These are phyloP conservation scores for Globisporangium rhizosaccharum DNA, from an alignment of 352 stramenopile species.

Conservation along the genomic window DNA sequence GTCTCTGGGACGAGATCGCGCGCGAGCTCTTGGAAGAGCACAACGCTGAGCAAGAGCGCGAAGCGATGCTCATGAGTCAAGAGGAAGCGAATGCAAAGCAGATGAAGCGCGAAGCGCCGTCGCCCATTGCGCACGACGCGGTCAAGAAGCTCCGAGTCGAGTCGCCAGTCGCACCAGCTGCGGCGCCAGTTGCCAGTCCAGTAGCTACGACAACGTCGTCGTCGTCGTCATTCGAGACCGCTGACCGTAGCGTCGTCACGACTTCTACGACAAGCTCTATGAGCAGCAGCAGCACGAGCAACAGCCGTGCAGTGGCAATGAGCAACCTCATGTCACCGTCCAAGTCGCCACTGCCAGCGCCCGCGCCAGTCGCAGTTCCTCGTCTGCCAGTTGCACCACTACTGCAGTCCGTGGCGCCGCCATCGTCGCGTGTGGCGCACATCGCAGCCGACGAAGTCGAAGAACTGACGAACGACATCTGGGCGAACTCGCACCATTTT, in stretches of 20 bases:
- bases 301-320: too few relatives aligned
- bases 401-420: not conserved
- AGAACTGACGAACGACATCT: conserved; percentile 71
- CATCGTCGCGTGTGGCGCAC: not conserved
- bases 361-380: not conserved
- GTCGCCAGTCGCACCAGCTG: not conserved
- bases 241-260: conserved; percentile 2
- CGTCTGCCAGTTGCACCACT: not conserved
- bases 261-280: too few relatives aligned
- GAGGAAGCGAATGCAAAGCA: conserved; percentile 13
- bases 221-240: not conserved
- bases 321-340: too few relatives aligned
- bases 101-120: conserved; percentile 25
- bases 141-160: conserved; percentile 13
- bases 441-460: conserved; percentile 51
- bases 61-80: conserved; percentile 21
- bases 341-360: not conserved
- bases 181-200: not conserved
- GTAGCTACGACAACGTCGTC: not conserved
- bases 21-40: conserved; percentile 30
- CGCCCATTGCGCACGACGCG: conserved; percentile 5
- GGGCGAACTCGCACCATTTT: conserved; percentile 76
- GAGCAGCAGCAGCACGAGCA: too few relatives aligned
- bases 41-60: conserved; percentile 17
- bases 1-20: conserved; percentile 57